Base-by-base conservation (phyloP, 176 grass and related monocot genomes). In the Elymus sibiricus region DNA sequence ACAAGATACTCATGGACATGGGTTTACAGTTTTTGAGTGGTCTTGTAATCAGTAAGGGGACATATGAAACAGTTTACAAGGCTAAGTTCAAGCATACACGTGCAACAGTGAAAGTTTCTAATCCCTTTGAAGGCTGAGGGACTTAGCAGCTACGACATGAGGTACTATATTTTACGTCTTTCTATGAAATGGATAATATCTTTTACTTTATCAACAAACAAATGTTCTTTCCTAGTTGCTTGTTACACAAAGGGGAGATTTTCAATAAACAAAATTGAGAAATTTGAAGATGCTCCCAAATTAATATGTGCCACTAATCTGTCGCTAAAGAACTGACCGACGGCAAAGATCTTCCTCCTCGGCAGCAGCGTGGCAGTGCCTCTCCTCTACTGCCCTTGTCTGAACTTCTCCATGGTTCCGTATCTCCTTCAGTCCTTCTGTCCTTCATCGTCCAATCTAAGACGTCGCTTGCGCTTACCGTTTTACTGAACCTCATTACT, bases 31-130 rank as follows among this genome's bases (percentile, higher is more conserved):
- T 66, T 34, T 19, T 34, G 2, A 66, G 6, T 79, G 61, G 73
- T 79, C 83, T 86, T 69, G 85, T 89, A 76, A 86, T 95, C 19
- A 88, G 91, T 68, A 83, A 70, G 80, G 95, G 91, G 19, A 81
- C 95, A 32, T 92, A 89, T 86, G 93, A 91, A 39, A 92, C 87
- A 7, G 91, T 98, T 58, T 98, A 95, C 80, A 95, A 90, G 82
- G 93, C 89, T 11, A 93, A 77, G 58, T 86, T 93, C 63, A 85
- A 86, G 47, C 93, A 95, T 73, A 93, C 83, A 32, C 19, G 83
- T 87, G 95, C 86, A 83, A 91, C 92, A 11, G 90, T 95, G 27
- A 95, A 93, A 89, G 68, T 95, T 71, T 82, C 8, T 95, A 34
- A 92, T 90, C 53, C 90, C 24, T 51, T 68, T 43, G 87, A 91